These are phyloP conservation scores for Xylaria hypoxylon DNA, from an alignment of 2,329 filamentous ascomycete genomes.

Conservation along the genomic window DNA sequence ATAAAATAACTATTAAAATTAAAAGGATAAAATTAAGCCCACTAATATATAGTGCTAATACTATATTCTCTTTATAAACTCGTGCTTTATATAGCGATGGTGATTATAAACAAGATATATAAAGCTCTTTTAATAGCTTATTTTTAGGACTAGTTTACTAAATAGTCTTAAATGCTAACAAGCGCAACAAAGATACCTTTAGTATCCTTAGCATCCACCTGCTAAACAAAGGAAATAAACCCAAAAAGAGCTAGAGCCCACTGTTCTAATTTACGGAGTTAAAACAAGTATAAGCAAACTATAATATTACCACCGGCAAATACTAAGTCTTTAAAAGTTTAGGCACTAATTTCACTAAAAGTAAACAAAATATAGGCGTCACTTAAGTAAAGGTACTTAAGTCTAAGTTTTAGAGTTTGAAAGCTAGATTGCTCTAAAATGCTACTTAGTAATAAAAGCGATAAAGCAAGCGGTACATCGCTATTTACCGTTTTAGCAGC, in stretches of 20 bases:
- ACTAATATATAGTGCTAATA: no score
- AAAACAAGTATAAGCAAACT: slow-evolving; percentile 25
- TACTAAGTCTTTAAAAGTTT: slow-evolving; percentile 26
- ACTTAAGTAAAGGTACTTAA: slow-evolving; percentile 19
- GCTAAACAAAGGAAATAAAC: slow-evolving; percentile 26
- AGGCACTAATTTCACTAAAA: slow-evolving; percentile 23
- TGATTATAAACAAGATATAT: no score
- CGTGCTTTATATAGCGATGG: no score
- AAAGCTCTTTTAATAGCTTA: no score
- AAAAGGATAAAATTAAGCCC: no score
- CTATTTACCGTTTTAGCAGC: slow-evolving; percentile 9
- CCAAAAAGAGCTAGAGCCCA: slow-evolving; percentile 30
- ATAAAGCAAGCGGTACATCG: slow-evolving; percentile 7
- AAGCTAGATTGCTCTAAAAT: slow-evolving; percentile 24
- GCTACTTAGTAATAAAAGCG: slow-evolving; percentile 15
- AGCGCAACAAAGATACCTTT: slow-evolving; percentile 28
- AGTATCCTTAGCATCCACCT: slow-evolving; percentile 20
- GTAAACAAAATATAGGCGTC: slow-evolving; percentile 23
- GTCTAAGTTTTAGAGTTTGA: slow-evolving; percentile 25
- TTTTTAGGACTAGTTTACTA: background rate
- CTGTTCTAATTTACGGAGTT: background rate
- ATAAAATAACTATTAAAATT: no score
- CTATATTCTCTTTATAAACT: no score
- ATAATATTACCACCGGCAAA: slow-evolving; percentile 19
- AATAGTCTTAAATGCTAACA: slow-evolving; percentile 23